Evolutionary conservation across 495 filamentous ascomycete genomes (phyloP).

Genomic region (Xylaria scruposa): DNA sequence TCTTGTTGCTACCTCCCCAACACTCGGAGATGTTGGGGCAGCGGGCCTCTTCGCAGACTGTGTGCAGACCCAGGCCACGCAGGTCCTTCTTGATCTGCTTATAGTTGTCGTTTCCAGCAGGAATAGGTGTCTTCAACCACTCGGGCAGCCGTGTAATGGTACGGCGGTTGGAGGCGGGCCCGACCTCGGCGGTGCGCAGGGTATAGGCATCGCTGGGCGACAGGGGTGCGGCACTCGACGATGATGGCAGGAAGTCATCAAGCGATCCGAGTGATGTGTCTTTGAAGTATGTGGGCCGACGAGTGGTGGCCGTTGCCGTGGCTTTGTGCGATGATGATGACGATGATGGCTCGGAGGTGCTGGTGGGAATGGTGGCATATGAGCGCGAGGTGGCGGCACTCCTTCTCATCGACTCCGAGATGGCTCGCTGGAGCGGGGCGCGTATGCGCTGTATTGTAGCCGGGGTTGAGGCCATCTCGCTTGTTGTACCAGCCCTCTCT

Average conservation of each 20-base stretch:
- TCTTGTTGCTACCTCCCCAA: slow-evolving; percentile 91
- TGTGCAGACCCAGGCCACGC: slow-evolving; percentile 87
- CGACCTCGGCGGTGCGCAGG: slow-evolving; percentile 80
- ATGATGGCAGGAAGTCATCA: slow-evolving; percentile 74
- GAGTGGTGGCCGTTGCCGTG: slow-evolving; percentile 21
- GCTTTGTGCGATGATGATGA: background rate
- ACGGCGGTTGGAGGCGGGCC: slow-evolving; percentile 79
- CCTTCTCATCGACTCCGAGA: slow-evolving; percentile 29
- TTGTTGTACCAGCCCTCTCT: background rate
- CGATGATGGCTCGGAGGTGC: slow-evolving; percentile 29
- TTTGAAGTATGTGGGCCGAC: slow-evolving; percentile 74
- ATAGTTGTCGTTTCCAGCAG: slow-evolving; percentile 74
- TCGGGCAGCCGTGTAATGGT: slow-evolving; percentile 89
- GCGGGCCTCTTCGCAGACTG: slow-evolving; percentile 95
- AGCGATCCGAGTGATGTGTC: slow-evolving; percentile 88
- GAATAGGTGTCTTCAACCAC: slow-evolving; percentile 97
- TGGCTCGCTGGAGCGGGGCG: slow-evolving; percentile 35
- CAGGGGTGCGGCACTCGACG: slow-evolving; percentile 47
- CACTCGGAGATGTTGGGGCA: slow-evolving; percentile 98
- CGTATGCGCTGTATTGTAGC: slow-evolving; percentile 32
- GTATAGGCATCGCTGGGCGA: slow-evolving; percentile 65
- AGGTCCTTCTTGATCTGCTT: slow-evolving; percentile 94
- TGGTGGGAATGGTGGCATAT: slow-evolving; percentile 41
- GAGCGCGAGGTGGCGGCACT: slow-evolving; percentile 26
- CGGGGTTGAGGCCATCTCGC: slow-evolving; percentile 35